Evolutionary conservation across 176 grass and related monocot species (phyloP).

Genomic region (Oryza officinalis): DNA sequence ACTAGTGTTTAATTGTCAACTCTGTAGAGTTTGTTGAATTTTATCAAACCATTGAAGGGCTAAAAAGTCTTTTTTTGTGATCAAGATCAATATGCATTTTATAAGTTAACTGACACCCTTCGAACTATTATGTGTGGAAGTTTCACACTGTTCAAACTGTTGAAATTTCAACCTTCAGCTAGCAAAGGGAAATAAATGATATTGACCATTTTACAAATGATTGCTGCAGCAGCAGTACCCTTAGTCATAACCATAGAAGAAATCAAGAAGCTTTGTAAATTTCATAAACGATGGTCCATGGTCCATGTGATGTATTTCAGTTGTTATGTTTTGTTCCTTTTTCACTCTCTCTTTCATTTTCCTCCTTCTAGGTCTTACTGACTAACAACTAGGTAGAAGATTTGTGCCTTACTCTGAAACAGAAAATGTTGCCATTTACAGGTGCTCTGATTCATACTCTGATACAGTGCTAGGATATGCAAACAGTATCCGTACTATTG

Average conservation of each 20-base stretch:
- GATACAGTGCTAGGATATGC: slow-evolving; percentile 96
- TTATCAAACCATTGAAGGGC: not conserved
- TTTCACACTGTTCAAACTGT: not conserved
- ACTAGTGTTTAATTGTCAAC: slow-evolving; percentile 8
- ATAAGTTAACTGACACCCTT: not conserved
- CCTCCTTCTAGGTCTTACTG: not conserved
- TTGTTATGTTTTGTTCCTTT: not conserved
- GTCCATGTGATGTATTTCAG: slow-evolving; percentile 26
- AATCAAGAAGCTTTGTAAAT: not conserved
- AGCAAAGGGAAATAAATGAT: slow-evolving; percentile 11
- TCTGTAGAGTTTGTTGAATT: not conserved
- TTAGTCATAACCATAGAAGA: not conserved
- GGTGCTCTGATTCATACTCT: slow-evolving; percentile 94
- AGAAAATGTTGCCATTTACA: slow-evolving; percentile 46
- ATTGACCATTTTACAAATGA: slow-evolving; percentile 18
- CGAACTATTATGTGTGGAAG: not conserved
- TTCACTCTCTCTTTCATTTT: not conserved
- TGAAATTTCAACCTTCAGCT: not conserved
- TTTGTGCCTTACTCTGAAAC: slow-evolving; percentile 22
- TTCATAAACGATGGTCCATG: not conserved
- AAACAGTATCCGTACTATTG: slow-evolving; percentile 96
- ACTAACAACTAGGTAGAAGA: not conserved
- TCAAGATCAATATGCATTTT: not conserved
- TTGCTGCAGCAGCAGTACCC: not conserved
- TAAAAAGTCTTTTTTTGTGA: not conserved